These are phyloP conservation scores for Forsythia suspensa DNA, from an alignment of 257 asterid genomes.

Conservation along the genomic window DNA sequence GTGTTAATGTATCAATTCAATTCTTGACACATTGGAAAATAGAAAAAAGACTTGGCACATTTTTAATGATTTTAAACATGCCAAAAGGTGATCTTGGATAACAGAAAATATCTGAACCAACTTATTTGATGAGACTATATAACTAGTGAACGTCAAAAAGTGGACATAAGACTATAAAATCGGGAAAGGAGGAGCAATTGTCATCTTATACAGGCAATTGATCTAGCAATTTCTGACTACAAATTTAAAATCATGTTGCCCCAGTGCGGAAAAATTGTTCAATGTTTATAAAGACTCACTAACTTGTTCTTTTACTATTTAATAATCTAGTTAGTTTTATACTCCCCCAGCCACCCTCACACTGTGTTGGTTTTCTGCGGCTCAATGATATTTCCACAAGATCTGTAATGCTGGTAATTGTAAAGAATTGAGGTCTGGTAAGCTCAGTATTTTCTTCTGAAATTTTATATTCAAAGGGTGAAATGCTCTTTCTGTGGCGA, in stretches of 20 bases:
- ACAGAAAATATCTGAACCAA: not conserved
- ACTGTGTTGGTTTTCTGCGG: not conserved
- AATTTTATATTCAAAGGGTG: too few species aligned
- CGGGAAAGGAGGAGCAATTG: not conserved
- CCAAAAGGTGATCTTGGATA: not conserved
- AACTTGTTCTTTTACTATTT: not conserved
- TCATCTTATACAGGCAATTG: not conserved
- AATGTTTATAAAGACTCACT: not conserved
- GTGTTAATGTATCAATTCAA: not conserved
- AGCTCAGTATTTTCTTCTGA: not conserved
- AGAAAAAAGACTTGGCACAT: not conserved
- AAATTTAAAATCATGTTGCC: not conserved
- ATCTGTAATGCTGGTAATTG: not conserved
- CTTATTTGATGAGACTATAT: not conserved
- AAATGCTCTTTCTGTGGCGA: not conserved
- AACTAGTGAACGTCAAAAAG: not conserved
- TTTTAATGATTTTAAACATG: not conserved
- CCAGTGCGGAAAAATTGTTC: not conserved
- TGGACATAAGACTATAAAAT: not conserved
- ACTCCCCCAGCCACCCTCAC: not conserved
- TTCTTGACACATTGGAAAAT: not conserved
- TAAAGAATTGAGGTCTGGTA: not conserved
- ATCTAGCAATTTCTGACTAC: not conserved
- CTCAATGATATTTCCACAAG: not conserved
- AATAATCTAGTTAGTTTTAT: not conserved